Evolutionary conservation across 305 asterid species (phyloP), one percentile per base, ranked within the genome.

Genomic region (Solanum hybrid): DNA sequence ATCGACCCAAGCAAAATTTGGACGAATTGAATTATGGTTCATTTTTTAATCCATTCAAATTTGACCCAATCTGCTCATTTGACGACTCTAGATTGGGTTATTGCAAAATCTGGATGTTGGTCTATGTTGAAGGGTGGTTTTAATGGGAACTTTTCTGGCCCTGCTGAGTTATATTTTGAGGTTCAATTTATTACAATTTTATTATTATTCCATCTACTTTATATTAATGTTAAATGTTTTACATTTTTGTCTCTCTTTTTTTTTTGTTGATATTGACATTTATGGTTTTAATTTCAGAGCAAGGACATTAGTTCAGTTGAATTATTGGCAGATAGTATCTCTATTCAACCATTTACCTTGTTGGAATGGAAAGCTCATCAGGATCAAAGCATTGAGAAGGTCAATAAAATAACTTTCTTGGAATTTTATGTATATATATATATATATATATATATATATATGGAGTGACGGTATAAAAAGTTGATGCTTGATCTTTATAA

Each of bases 121-220:
- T 90, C 94, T 26, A 94, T 93, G 94, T 92, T 94, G 38, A 94
- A 94, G 88, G 95, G 94, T 45, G 95, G 95, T 39, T 32, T 92
- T 15, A 81, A 87, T 79, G 93, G 89, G 31, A 90, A 91, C 68
- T 82, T 75, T 79, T 91, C 95, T 6, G 93, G 92, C n/a, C 92
- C 89, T 29, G 90, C 90, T 4, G 29, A 89, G 7, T 90, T 93
- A 20, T 91, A 79, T 77, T 94, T 94, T 89, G 90, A 89, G 93
- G 93, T 93, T 57, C 24, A 57, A 57, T 57, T 73, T 14, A 2
- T 57, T 12, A n/a, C 0, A 72, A 72, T 11, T 72, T 76, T 76
- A 76, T 31, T 76, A 76, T 12, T 6, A 3, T 31, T 29, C 8
- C 10, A 20, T 31, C 11, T 78, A 20, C 83, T 78, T 78, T 32